Conservation (phyloP, 2,329 filamentous ascomycete species). For the Aspergillus sp. region DNA sequence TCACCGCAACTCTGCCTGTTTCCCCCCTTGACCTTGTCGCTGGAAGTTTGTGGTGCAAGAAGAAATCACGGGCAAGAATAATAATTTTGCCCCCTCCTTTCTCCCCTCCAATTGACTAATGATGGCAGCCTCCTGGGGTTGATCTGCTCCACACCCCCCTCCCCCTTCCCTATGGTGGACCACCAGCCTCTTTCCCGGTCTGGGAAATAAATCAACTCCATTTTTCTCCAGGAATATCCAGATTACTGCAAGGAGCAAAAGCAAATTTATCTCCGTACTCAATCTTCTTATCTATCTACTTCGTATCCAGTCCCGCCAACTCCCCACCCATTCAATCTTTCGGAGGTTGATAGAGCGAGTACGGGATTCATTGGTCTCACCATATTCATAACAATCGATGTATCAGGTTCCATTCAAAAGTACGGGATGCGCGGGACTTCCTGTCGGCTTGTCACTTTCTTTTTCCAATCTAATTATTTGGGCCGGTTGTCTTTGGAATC, state of each 20-base stretch:
- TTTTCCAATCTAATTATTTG: constrained; percentile 9
- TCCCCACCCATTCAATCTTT: neutral
- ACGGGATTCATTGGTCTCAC: neutral
- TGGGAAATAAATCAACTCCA: constrained; percentile 5
- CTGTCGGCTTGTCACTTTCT: neutral
- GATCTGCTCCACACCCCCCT: constrained; percentile 15
- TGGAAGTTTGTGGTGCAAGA: constrained; percentile 11
- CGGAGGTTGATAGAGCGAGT: neutral
- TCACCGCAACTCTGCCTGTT: constrained; percentile 14
- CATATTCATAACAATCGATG: neutral
- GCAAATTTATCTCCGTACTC: constrained; percentile 6
- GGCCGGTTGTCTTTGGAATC: constrained; percentile 12
- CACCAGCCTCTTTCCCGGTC: neutral
- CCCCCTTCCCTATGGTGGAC: neutral
- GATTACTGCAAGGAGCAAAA: constrained; percentile 17
- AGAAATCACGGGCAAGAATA: neutral
- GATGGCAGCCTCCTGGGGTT: constrained; percentile 3
- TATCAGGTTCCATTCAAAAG: neutral
- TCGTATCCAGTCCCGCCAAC: neutral
- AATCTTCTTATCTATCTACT: neutral
- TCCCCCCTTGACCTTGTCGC: constrained; percentile 4
- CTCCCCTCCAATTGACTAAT: neutral
- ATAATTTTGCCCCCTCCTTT: neutral
- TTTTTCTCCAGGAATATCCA: constrained; percentile 9
- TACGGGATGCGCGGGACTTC: neutral